Evolutionary conservation across 2,329 filamentous ascomycete genomes (phyloP), one percentile per base, ranked within the genome.

Genomic region (Diaporthe eres): DNA sequence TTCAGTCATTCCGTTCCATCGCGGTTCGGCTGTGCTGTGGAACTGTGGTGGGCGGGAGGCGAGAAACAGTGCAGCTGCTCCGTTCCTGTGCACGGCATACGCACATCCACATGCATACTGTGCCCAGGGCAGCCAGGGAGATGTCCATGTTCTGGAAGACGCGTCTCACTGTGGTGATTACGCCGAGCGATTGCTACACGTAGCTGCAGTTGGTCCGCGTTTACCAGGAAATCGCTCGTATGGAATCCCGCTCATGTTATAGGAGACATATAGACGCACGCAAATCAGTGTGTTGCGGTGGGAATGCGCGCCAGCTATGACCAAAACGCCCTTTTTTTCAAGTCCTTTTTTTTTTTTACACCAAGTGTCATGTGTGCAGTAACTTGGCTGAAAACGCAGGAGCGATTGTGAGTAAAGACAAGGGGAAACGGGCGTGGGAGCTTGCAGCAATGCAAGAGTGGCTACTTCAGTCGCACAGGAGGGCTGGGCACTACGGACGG

Each of bases 1-100:
- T 53, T 68, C 65, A 68, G 65, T 68, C 65, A 68, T 53, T 53
- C 47, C 65, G 42, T 68, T 68, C 65, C 47, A 37, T 53, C 47
- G 39, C 65, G 47, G 34, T 19, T 51, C 65, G 65, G 65, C 47
- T 68, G 65, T 53, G 47, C 31, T 39, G 47, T 53, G 65, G 47
- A 68, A 53, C 47, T 17, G 13, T 25, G 31, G 65, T 68, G 65
- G 65, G 65, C 22, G 47, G 65, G 65, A 53, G 47, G 65, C 65
- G 65, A 68, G 65, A 68, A 28, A 53, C 47, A 68, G n/a, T 68
- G 65, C 65, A 53, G 47, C 65, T 51, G 25, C 47, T 39, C 65
- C 44, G 9, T 53, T 39, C 37, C 42, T 51, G 28, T 67, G 44
- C 13, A 17, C 61, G n/a, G n/a, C 44, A 51, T 5, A 67, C 13